Evolutionary conservation across 148 eudicot species (phyloP), one percentile per base, ranked within the genome.

Genomic region (Arctostaphylos glauca): DNA sequence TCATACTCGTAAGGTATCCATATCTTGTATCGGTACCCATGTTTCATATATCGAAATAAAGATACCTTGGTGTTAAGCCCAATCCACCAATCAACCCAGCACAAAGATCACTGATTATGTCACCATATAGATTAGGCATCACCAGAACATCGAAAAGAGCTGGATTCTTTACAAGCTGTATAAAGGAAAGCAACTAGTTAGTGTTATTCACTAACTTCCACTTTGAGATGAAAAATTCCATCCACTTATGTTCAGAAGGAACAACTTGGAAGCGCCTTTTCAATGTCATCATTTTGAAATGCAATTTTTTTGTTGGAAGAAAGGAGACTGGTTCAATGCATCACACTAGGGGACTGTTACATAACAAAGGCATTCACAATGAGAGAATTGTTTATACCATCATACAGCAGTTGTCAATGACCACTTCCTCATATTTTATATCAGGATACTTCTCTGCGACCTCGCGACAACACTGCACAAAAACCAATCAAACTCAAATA

Each of bases 121-220:
- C 99, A 84, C 99, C 99, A 86, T 96, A 96, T 77, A 96, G 97
- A 83, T 96, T 96, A 47, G 99, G 99, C 99, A 96, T 96, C 83
- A 96, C 99, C 85, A 96, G 83, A 60, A 96, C 99, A 80, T 96
- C 99, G 85, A 96, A 96, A 68, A 96, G 97, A 55, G 93, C 75
- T 76, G 99, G 99, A 88, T 96, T 96, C 92, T 96, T 96, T 89
- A 96, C 99, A 83, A 96, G 98, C 99, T 96, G 93, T 68, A 84
- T 43, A 85, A 73, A 50, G 2, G 71, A 81, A 71, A 87, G 13
- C 19, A 85, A 55, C 21, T 46, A 8, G 77, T 80, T 21, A 75
- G 66, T 38, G 47, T 43, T 31, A 31, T 56, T 53, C 56, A 59
- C 68, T 41, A 50, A 77, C 49, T 80, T 62, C 13, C 38, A 68